Base-by-base conservation (phyloP, 768 basidiomycete genomes). In the Guyanaporus albipodus region DNA sequence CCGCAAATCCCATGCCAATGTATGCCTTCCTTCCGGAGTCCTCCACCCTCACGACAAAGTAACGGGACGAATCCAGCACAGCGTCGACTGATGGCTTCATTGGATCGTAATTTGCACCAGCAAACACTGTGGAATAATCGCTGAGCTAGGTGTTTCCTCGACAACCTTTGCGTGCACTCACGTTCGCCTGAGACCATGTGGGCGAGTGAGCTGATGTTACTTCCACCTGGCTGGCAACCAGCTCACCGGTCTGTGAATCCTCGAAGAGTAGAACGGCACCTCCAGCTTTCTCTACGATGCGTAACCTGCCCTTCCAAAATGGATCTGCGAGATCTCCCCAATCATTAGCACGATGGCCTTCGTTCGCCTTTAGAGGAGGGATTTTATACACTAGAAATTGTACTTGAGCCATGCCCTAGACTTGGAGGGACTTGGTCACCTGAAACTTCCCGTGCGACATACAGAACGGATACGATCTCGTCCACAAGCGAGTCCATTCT, bases 11-110 rank as follows among this genome's bases (percentile, higher is more conserved):
- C 78, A 96, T 85, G 6, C 93, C 93, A 47, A 97, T 91, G 60
- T 91, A 93, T 2, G 94, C 93, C 63, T 89, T 87, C 65, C 78
- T 83, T 18, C 91, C 91, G 14, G 73, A 74, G 56, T 94, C 92
- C 64, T 96, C 93, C 3, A 96, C 87, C 44, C 91, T 78, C 33
- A 96, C 73, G 14, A 95, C 93, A 61, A 97, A 97, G 64, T 97
- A 97, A 38, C 93, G 82, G 10, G 92, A 94, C 1, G 91, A 94
- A 64, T 97, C 93, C 22, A 96, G 74, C 14, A 94, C 92, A n/a
- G 90, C 87, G 55, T 97, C 93, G n/a, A 97, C 89, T 23, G 79
- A 83, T 5, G 91, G 89, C 48, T 81, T 82, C 35, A 77, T 69
- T 14, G 83, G 74, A 59, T 89, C 85, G 60, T 96, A 97, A 35